A percentile compares a stretch with the other conserved stretches of the same genome.
These are phyloP conservation scores for Bacidia rubella DNA, from an alignment of 495 filamentous ascomycete species.

Conservation along the genomic window DNA sequence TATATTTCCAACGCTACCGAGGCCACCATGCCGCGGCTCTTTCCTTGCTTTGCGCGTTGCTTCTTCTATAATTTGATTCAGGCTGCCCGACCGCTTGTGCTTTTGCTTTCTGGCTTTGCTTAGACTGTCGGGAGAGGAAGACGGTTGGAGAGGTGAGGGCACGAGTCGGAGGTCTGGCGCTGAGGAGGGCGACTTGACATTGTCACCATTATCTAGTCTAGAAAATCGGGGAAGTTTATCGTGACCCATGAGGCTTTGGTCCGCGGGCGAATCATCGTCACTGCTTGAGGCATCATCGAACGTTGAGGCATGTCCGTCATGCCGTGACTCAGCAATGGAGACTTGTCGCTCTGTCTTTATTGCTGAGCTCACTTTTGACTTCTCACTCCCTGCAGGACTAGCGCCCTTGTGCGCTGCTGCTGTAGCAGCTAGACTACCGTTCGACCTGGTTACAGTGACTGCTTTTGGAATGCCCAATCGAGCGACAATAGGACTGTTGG, in stretches of 20 bases:
- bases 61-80: constrained; percentile 22
- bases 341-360: constrained; percentile 6
- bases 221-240: constrained; percentile 14
- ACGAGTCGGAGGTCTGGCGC: constrained; percentile 16
- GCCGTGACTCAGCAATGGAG: constrained; percentile 12
- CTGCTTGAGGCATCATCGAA: constrained; percentile 20
- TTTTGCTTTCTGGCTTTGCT: constrained; percentile 11
- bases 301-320: constrained; percentile 16
- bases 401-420: constrained; percentile 3
- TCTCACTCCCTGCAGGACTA: constrained; percentile 6
- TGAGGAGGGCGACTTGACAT: constrained; percentile 15
- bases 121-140: constrained; percentile 12
- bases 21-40: constrained; percentile 19
- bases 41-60: constrained; percentile 17
- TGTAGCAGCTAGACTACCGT: constrained; percentile 8
- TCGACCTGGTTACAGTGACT: constrained; percentile 18
- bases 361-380: not conserved
- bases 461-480: constrained; percentile 18
- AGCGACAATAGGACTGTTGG: constrained; percentile 18
- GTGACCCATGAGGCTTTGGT: constrained; percentile 21
- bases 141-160: constrained; percentile 6
- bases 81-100: constrained; percentile 20
- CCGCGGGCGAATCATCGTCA: constrained; percentile 20
- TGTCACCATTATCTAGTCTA: constrained; percentile 5
- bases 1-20: constrained; percentile 18